Conservation (phyloP, 2,329 filamentous ascomycete species). For the Alternaria incomplexa region DNA sequence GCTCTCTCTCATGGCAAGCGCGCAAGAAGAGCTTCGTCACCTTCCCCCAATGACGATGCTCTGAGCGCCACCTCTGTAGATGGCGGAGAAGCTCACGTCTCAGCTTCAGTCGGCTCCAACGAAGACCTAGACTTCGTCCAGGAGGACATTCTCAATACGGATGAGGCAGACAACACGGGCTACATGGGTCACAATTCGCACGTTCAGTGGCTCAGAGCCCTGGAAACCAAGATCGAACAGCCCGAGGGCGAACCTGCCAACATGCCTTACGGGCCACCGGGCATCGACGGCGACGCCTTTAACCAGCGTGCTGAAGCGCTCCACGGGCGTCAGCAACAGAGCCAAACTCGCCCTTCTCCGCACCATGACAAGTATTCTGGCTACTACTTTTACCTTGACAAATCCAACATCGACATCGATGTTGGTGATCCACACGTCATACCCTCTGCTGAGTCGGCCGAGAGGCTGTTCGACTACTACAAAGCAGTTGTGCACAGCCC, state of each 20-base stretch:
- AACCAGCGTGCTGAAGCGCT: conserved; percentile 7
- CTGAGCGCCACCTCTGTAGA: conserved; percentile 1
- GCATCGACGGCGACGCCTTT: conserved; percentile 12
- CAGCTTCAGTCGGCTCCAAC: conserved; percentile 18
- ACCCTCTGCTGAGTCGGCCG: conserved; percentile 32
- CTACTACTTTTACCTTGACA: conserved; percentile 39
- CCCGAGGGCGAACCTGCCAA: conserved; percentile 10
- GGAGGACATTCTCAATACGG: conserved; percentile 25
- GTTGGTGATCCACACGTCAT: conserved; percentile 28
- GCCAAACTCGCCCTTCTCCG: not conserved
- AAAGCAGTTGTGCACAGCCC: conserved; percentile 30
- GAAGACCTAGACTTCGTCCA: conserved; percentile 19
- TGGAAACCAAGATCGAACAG: conserved; percentile 12
- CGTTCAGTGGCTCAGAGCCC: conserved; percentile 32
- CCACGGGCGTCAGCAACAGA: not conserved
- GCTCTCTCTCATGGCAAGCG: conserved; percentile 8
- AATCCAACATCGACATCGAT: conserved; percentile 17
- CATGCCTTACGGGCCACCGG: conserved; percentile 26
- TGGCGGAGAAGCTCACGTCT: conserved; percentile 2
- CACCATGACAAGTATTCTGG: not conserved
- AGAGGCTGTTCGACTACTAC: conserved; percentile 39
- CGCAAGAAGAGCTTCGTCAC: not conserved
- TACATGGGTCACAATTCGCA: conserved; percentile 35
- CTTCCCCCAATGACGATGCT: conserved; percentile 1
- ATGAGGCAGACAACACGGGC: conserved; percentile 25